Base-by-base conservation (phyloP, 768 basidiomycete genomes). In the Solioccasus polychromus region DNA sequence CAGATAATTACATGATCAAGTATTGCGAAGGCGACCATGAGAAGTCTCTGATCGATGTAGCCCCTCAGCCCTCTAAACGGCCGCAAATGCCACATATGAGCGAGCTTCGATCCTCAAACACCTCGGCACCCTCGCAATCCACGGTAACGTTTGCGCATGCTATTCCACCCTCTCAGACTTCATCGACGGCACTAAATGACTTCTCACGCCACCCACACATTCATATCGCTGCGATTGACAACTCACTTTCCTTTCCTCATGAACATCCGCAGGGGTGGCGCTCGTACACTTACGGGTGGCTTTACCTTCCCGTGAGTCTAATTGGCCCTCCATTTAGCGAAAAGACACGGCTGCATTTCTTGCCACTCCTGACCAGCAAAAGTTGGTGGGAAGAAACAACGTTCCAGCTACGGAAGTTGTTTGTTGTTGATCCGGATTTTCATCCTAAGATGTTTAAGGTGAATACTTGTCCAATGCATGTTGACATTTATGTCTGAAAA, bases 1-100 rank as follows among this genome's bases (percentile, higher is more conserved):
- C 88, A 1, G 90, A 92, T 70, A 91, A 92, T 63, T 92, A 88
- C 66, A 92, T 92, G 90, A 86, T 92, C 68, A 92, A 89, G 63
- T 89, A 84, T 60, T 92, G 90, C 61, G 86, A 88, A 67, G 84
- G 78, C 35, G 82, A 80, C 31, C 85, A 87, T 46, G 88, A 89
- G 52, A 89, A 86, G 60, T 69, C 82, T 1, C 73, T 87, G 35
- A 82, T 92, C 23, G 85, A 89, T 47, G 81, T 88, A 20, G 88
- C 87, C 1, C 89, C 89, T 9, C 79, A 85, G 34, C 81, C 80
- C 24, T 81, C 81, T 12, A 74, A 78, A 30, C 75, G 75, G 8
- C 73, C 78, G 9, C 78, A 82, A 54, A 83, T 88, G 81, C 84
- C 86, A 4, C 69, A 77, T 26, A 84, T 85, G 84, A 83, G 77